Base-by-base conservation (phyloP, 495 filamentous ascomycete genomes). In the Corynascus novoguineensis region DNA sequence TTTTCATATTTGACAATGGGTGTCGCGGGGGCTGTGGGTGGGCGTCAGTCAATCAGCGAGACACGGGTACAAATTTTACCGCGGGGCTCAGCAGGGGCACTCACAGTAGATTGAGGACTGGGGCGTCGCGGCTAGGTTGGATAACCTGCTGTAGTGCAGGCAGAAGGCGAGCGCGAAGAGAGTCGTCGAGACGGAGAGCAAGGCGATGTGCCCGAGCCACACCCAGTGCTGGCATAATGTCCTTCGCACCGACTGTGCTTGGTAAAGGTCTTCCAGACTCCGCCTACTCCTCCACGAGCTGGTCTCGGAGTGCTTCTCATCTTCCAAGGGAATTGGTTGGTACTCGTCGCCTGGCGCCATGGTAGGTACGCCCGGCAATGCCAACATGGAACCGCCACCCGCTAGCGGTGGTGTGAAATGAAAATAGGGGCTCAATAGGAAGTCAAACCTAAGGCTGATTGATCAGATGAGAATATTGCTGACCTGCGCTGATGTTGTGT, bases 1-100 rank as follows among this genome's bases (percentile, higher is more conserved):
- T 28, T 50, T 17, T 50, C 29, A 34, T 50, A 50, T 15, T 50
- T n/a, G 17, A 50, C 47, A 31, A 50, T 11, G 4, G 47, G 31
- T 3, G 47, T 31, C 8, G 47, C 47, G 10, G 47, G 47, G 8
- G 47, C 47, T 50, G 9, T 27, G n/a, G 7, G 7, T 41, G 17
- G 37, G 15, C 9, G 21, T 0, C 6, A n/a, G 45, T 49, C 9
- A 49, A 17, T 21, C 4, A 17, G 3, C 37, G 17, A 0, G 1
- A 28, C n/a, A n/a, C n/a, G n/a, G n/a, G n/a, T n/a, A n/a, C n/a
- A n/a, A n/a, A n/a, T n/a, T n/a, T n/a, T n/a, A n/a, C n/a, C n/a
- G n/a, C n/a, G 5, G 9, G n/a, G 0, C n/a, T 32, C 14, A 7
- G 9, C 0, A 14, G 31, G 7, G 15, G 21, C 15, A 12, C 47